Conservation (phyloP, 2,329 filamentous ascomycete genomes). For the Curvularia lunata region DNA sequence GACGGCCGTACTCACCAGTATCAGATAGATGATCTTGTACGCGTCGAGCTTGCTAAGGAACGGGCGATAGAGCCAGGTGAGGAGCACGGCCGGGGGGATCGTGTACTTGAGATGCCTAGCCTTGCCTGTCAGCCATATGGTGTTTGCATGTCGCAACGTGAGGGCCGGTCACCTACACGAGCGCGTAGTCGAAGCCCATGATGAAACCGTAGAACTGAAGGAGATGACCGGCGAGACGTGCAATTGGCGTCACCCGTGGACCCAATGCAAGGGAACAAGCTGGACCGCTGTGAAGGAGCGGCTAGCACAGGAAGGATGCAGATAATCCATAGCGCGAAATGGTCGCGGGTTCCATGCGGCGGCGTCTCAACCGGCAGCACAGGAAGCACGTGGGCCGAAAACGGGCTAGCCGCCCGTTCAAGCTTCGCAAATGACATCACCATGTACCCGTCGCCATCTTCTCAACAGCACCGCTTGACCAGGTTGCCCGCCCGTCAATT, state of each 20-base stretch:
- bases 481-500: not conserved
- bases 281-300: conserved; percentile 25
- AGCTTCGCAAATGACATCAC: conserved; percentile 39
- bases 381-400: conserved; percentile 17
- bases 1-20: conserved; percentile 51
- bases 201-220: conserved; percentile 20
- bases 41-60: conserved; percentile 67
- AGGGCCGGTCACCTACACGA: conserved; percentile 59
- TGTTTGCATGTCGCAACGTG: conserved; percentile 3
- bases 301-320: conserved; percentile 17
- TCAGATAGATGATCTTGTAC: conserved; percentile 67
- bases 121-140: conserved; percentile 21
- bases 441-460: conserved; percentile 22
- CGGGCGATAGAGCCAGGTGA: conserved; percentile 66
- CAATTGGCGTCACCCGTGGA: conserved; percentile 23
- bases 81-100: conserved; percentile 65
- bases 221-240: conserved; percentile 19
- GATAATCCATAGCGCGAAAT: conserved; percentile 14
- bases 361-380: conserved; percentile 5
- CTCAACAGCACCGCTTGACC: conserved; percentile 2
- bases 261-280: conserved; percentile 26
- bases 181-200: conserved; percentile 68
- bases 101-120: conserved; percentile 70
- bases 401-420: conserved; percentile 21
- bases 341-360: conserved; percentile 5